Percentiles rank a stretch among this genome's conserved stretches.
These are phyloP conservation scores for Spongiforma sp. DNA, from an alignment of 1,284 basidiomycete species.

Conservation along the genomic window DNA sequence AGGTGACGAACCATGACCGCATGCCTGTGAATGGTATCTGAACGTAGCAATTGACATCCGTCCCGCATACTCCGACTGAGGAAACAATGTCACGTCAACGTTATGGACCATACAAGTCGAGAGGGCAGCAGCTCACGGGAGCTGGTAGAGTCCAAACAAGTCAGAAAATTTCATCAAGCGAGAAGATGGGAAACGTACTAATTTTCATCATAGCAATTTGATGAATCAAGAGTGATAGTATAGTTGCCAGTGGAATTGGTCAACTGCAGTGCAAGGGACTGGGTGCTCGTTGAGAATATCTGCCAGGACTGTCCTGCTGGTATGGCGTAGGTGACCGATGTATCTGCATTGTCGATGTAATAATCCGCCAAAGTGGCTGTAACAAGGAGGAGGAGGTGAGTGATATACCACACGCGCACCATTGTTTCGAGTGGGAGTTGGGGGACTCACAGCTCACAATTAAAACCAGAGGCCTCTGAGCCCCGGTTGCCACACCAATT, in stretches of 20 bases:
- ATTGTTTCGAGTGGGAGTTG: slow-evolving; percentile 5
- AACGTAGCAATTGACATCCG: slow-evolving; percentile 20
- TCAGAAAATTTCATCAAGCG: background rate
- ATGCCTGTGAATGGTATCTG: slow-evolving; percentile 30
- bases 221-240: slow-evolving; percentile 20
- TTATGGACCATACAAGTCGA: background rate
- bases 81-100: background rate
- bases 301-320: slow-evolving; percentile 15
- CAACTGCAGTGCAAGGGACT: slow-evolving; percentile 9
- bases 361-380: slow-evolving; percentile 1
- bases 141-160: slow-evolving; percentile 13
- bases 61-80: slow-evolving; percentile 25
- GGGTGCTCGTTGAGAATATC: slow-evolving; percentile 13
- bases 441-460: too few species aligned
- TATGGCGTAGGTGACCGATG: background rate
- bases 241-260: slow-evolving; percentile 30
- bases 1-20: background rate
- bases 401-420: slow-evolving; percentile 7
- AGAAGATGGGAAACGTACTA: slow-evolving; percentile 21
- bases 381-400: slow-evolving; percentile 17
- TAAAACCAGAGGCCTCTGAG: too few species aligned
- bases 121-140: slow-evolving; percentile 18
- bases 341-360: background rate
- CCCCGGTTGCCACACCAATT: too few species aligned
- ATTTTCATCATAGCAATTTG: slow-evolving; percentile 28